Conservation (phyloP, 2,329 filamentous ascomycete species). For the Cladosporium sp. region DNA sequence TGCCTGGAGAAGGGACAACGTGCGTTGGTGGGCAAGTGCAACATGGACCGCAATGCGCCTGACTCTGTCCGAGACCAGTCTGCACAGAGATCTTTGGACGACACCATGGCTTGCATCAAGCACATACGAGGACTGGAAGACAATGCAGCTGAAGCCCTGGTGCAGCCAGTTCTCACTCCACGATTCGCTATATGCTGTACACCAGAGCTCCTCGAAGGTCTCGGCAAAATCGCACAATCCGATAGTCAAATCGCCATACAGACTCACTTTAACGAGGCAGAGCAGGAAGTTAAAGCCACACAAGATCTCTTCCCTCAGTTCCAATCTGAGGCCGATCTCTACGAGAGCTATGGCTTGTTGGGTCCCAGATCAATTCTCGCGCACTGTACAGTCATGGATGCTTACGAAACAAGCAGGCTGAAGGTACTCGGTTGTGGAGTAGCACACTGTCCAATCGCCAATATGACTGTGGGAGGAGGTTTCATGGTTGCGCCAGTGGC, state of each 20-base stretch:
- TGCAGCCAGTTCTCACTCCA: conserved; percentile 32
- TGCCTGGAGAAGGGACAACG: conserved; percentile 54
- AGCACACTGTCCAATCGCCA: conserved; percentile 61
- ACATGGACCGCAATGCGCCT: conserved; percentile 38
- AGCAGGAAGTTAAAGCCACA: conserved; percentile 56
- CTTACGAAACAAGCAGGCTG: conserved; percentile 51
- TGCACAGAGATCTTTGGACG: conserved; percentile 15
- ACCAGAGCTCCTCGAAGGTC: conserved; percentile 48
- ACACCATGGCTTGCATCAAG: conserved; percentile 26
- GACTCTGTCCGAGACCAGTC: conserved; percentile 14
- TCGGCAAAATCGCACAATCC: conserved; percentile 50
- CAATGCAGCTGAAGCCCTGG: conserved; percentile 17
- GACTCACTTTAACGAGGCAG: conserved; percentile 64
- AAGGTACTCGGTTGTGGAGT: conserved; percentile 51
- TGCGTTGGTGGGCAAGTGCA: conserved; percentile 54
- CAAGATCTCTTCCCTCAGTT: conserved; percentile 43
- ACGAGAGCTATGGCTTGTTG: conserved; percentile 53
- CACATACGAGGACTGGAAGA: conserved; percentile 21
- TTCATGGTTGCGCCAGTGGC: conserved; percentile 42
- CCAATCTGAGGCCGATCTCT: conserved; percentile 55
- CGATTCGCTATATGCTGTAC: conserved; percentile 61
- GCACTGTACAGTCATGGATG: conserved; percentile 60
- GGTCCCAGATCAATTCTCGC: conserved; percentile 57
- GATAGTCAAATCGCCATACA: conserved; percentile 55
- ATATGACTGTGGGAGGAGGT: conserved; percentile 63